Percentiles rank a stretch among this genome's conserved stretches.
These are phyloP conservation scores for Fonsecaea multimorphosa DNA, from an alignment of 2,329 filamentous ascomycete species.

Conservation along the genomic window DNA sequence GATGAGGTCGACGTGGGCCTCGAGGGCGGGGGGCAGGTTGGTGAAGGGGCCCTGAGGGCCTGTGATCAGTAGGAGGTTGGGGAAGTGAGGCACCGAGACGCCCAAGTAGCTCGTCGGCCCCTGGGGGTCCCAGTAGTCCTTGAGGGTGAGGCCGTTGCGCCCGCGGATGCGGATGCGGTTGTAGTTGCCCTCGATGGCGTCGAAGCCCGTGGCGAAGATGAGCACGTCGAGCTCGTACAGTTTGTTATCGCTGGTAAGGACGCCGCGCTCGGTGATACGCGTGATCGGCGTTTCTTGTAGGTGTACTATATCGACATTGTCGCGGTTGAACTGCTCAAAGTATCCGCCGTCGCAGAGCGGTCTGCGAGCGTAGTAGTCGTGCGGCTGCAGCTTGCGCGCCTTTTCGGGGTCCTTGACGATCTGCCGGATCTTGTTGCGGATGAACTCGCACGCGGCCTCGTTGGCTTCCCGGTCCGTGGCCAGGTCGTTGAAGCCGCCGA, in stretches of 20 bases:
- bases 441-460: conserved; percentile 60
- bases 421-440: conserved; percentile 58
- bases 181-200: conserved; percentile 48
- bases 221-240: conserved; percentile 50
- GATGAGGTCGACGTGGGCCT: conserved; percentile 62
- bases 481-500: conserved; percentile 59
- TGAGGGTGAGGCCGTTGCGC: conserved; percentile 41
- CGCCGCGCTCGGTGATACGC: conserved; percentile 48
- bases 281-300: conserved; percentile 52
- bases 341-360: conserved; percentile 34
- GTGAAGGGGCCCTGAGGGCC: conserved; percentile 61
- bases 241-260: conserved; percentile 48
- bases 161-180: conserved; percentile 44
- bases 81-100: conserved; percentile 49
- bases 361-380: conserved; percentile 32
- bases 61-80: conserved; percentile 61
- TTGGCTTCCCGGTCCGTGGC: conserved; percentile 56
- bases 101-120: conserved; percentile 49
- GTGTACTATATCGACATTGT: conserved; percentile 56
- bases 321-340: conserved; percentile 56
- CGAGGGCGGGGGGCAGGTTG: conserved; percentile 62
- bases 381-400: conserved; percentile 28
- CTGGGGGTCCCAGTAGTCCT: conserved; percentile 43
- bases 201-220: conserved; percentile 43
- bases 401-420: conserved; percentile 59